Base-by-base conservation (phyloP, 306 rosid genomes). In the Trifolium repens region DNA sequence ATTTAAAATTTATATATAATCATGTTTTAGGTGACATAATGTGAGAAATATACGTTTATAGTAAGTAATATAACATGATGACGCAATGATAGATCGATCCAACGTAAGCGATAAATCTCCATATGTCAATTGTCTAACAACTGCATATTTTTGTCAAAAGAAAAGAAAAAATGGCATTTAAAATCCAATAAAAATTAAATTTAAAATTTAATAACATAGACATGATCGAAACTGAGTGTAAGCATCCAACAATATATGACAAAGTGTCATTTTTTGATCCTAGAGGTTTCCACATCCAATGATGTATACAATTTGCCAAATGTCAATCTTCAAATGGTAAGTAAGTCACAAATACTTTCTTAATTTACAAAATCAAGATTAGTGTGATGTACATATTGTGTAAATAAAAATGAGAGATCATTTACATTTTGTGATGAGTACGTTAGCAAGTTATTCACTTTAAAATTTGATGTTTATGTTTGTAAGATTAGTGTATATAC, bases 311-410 rank as follows among this genome's bases (percentile, higher is more conserved):
- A 52, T 52, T 8, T 59, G 69, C 35, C 78, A 60, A 60, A 30
- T 59, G 77, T 59, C 77, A 73, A 59, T 9, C 17, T 72, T 58
- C 42, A 57, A 40, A 39, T 57, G 77, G 43, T 9, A 73, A 9
- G 32, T 43, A 60, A 60, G 5, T 58, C 27, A 15, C 35, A 11
- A 5, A 10, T 30, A 46, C 32, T 4, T 27, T 15, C 8, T 7
- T 60, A 14, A 30, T 30, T 24, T 43, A 26, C 69, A 50, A 43
- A 58, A n/a, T 73, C 24, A 57, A 13, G 58, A 58, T n/a, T 11
- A 68, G n/a, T 37, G n/a, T 19, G 42, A 43, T 60, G 3, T 61
- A 62, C 19, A 32, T 9, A 19, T 24, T 40, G 43, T 40, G 43
- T 24, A 13, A 42, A 70, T 5, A 6, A 32, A 55, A 72, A 40